A percentile compares a stretch with the other conserved stretches of the same genome.
Conservation (phyloP, 306 rosid species). For the Comarum palustre region DNA sequence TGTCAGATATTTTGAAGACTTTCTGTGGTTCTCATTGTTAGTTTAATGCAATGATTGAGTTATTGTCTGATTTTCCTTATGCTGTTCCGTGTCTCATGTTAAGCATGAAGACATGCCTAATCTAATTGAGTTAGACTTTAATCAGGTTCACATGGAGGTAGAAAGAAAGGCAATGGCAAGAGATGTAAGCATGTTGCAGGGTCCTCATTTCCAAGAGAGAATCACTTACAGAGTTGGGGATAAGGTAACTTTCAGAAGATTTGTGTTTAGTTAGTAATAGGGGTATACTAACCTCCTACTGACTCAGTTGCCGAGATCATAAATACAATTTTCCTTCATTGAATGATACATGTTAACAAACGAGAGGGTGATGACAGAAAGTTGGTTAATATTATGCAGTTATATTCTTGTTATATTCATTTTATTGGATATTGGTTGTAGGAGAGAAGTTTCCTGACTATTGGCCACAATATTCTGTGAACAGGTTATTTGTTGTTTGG, state of each 20-base stretch:
- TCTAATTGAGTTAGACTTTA: slow-evolving; percentile 20
- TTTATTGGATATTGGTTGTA: background rate
- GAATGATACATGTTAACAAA: background rate
- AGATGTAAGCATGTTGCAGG: slow-evolving; percentile 44
- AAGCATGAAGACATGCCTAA: slow-evolving; percentile 28
- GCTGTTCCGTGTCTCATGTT: slow-evolving; percentile 13
- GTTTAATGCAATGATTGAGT: slow-evolving; percentile 17
- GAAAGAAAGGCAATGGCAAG: slow-evolving; percentile 73
- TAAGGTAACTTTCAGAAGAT: slow-evolving; percentile 53
- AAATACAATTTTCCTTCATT: background rate
- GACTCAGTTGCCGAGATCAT: background rate
- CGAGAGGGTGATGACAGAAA: background rate
- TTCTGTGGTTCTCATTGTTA: slow-evolving; percentile 19
- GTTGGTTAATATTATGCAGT: background rate
- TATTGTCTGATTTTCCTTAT: slow-evolving; percentile 8
- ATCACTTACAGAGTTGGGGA: slow-evolving; percentile 76
- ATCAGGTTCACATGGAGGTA: slow-evolving; percentile 94
- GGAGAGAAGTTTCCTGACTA: background rate
- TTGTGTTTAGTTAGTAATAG: background rate
- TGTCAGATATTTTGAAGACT: slow-evolving; percentile 16
- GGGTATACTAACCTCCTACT: background rate
- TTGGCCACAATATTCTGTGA: slow-evolving; percentile 21
- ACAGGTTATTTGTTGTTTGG: slow-evolving; percentile 91
- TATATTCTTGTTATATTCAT: background rate
- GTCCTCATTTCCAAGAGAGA: slow-evolving; percentile 56